Base-by-base conservation (phyloP, 495 filamentous ascomycete genomes). In the Hyaloscypha finlandica region DNA sequence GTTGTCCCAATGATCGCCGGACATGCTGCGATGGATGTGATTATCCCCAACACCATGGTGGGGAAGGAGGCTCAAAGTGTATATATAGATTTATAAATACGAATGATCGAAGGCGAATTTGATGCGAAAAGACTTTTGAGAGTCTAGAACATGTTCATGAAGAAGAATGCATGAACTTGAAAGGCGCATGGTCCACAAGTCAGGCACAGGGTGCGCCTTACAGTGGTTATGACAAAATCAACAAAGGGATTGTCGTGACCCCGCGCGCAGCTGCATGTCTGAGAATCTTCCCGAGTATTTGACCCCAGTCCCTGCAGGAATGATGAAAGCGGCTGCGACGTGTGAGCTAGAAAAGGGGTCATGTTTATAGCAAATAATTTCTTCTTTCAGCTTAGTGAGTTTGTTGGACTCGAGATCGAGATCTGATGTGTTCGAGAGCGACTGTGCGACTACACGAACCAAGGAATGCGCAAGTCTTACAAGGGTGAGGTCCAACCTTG, bases 1-100 rank as follows among this genome's bases (percentile, higher is more conserved):
- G 79, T 80, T 11, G 81, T 80, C 62, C 80, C 82, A 37, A 84
- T 78, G 51, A 84, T 82, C 16, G 81, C 78, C 31, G 81, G 80
- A 62, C 82, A 84, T 22, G 80, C 82, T 57, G 82, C 78, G 31
- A 85, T 80, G 48, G 82, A 78, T 0, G 79, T 78, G 31, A 85
- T 63, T 25, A 73, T 69, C 4, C 71, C 71, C 30, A 73, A 52
- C 48, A 39, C 29, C 65, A 68, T 68, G 0, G 22, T 63, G 48
- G 4, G 16, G 25, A 45, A 62, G 29, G 6, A 56, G 19, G 20
- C 53, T 56, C 29, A 11, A 56, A 56, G 16, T 48, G 42, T 16
- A 48, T 14, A 48, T 19, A 4, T 16, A 16, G 42, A 48, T 16
- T 19, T 37, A 12, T 37, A 37, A 8, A 37, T 37, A 6, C 6